Evolutionary conservation across 1,139 yeast species (phyloP), one percentile per base, ranked within the genome.

Genomic region (Blastobotrys malaysiensis): DNA sequence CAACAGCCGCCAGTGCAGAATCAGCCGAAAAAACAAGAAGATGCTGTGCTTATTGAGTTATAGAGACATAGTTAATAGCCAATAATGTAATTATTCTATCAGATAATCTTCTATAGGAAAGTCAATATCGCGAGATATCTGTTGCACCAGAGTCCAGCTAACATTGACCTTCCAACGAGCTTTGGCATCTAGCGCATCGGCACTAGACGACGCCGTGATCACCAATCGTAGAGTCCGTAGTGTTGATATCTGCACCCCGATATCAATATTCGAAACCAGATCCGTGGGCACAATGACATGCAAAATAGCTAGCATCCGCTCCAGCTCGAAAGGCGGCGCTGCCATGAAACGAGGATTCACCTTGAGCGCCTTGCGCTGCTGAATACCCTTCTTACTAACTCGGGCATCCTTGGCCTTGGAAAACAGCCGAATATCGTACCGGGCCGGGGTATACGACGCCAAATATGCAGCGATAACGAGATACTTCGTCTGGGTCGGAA

Each of bases 81-180:
- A 27, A 6, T 11, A 9, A 11, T 43, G 45, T 26, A 2, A 16
- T 52, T 56, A 61, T 44, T 69, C 73, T 27, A 69, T 59, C n/a
- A 84, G 58, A 61, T 80, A 85, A 51, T 77, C 79, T 21, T 73
- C 75, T 2, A 85, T 68, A 0, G 82, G 84, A 57, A 86, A 77
- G n/a, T 74, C 70, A 19, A 84, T 67, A 45, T 81, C 83, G 26
- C 71, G 67, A 0, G 89, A 81, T 11, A 84, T 66, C 18, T 71
- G 68, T 55, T 76, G 75, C 5, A 81, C 77, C 26, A 78, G 74
- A 5, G 74, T 71, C 81, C 83, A 83, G 45, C 77, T 72, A 14
- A 82, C 77, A 61, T 82, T 83, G 58, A 84, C 77, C 61, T 77
- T 81, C 89, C 90, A 84, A 56, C 83, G 73, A 1, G 85, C 78